Evolutionary conservation across 192 early-diverging fungal species (phyloP), one percentile per base, ranked within the genome.

Genomic region (Funneliformis mosseae): DNA sequence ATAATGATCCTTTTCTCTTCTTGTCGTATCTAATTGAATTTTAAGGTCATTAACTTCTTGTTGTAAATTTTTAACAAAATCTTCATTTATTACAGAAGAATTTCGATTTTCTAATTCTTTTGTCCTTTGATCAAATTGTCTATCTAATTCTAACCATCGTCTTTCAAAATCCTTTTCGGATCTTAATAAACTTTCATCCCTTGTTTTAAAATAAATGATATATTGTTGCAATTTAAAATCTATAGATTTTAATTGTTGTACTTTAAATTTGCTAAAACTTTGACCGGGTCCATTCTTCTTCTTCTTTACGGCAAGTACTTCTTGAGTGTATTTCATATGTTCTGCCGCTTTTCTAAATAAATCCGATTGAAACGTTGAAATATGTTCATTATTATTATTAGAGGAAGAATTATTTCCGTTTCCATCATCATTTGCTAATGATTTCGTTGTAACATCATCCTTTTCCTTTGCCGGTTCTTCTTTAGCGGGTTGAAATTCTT

Each of bases 331-430:
- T 71, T 61, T 79, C 10, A 67, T 67, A 28, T 79, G 23, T 79
- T 79, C 78, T 16, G 16, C 78, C 8, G 78, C 78, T 79, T 71
- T 68, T 60, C 71, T 43, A 71, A 79, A 79, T 42, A 79, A 61
- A 28, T 79, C 68, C 42, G 78, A 39, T 42, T 48, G 68, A 71
- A 79, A 79, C 11, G 33, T 70, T 41, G 68, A 70, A 6, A 41
- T 42, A 6, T 10, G 63, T 14, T 64, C 27, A 63, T 25, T 21
- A 64, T 64, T 21, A 28, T 64, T 64, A 14, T 64, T 18, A 42
- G 27, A 2, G 2, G 68, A 43, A 70, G 43, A 73, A 27, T 12
- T 10, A 21, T n/a, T n/a, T n/a, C n/a, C 71, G 27, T 46, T 25
- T 3, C 14, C 23, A 73, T 48, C 21, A 8, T 73, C 45, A 10